These are phyloP conservation scores for Volvox africanus DNA, from an alignment of 139 green algal species.

Conservation along the genomic window DNA sequence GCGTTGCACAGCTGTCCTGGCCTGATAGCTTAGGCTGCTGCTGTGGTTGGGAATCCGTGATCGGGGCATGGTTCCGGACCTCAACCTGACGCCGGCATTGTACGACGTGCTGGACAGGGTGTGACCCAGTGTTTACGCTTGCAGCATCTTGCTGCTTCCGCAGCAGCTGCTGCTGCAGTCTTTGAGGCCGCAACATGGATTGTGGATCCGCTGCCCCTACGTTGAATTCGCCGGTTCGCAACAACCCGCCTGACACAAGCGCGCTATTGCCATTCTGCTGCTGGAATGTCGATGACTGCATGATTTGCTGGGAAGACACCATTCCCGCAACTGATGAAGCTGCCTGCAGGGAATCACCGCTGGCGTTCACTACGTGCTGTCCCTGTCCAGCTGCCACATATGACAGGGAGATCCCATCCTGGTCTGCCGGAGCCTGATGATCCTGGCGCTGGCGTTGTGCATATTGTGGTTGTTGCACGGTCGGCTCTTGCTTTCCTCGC, in stretches of 20 bases:
- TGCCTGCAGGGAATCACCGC: background rate
- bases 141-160: background rate
- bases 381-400: background rate
- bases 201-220: too few relatives aligned
- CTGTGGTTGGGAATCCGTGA: background rate
- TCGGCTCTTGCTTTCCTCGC: background rate
- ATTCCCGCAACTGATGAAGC: background rate
- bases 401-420: background rate
- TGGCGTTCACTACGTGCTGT: background rate
- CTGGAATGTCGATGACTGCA: background rate
- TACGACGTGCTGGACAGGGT: too few relatives aligned
- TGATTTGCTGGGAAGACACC: background rate
- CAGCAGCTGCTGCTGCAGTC: background rate
- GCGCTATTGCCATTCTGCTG: background rate
- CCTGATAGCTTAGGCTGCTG: constrained; percentile 19
- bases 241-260: too few relatives aligned
- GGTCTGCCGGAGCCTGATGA: background rate
- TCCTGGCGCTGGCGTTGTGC: background rate
- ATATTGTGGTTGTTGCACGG: background rate
- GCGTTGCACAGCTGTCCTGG: constrained; percentile 10
- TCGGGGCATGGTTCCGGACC: background rate
- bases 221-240: too few relatives aligned
- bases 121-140: too few relatives aligned
- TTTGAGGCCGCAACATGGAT: background rate
- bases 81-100: too few relatives aligned